Conservation (phyloP, 2,329 filamentous ascomycete species). For the Podosphaera xanthii region DNA sequence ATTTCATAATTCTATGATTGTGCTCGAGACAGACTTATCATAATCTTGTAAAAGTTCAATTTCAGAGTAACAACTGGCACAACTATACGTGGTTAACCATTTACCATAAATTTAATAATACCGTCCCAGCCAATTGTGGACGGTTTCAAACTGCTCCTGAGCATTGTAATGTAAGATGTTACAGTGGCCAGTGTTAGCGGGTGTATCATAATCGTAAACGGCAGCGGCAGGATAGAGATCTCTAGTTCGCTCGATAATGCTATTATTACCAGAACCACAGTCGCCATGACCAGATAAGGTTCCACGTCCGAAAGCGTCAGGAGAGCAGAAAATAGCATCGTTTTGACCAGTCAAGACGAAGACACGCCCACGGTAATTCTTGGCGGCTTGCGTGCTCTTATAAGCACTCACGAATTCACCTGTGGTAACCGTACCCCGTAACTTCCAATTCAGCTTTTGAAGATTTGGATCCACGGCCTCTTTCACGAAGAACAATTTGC, state of each 20-base stretch:
- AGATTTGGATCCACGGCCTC: not conserved
- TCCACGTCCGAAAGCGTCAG: not conserved
- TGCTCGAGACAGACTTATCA: too few relatives aligned
- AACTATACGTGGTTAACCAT: too few relatives aligned
- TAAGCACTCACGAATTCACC: not conserved
- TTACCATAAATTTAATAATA: not conserved
- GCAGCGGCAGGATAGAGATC: not conserved
- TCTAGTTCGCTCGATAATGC: not conserved
- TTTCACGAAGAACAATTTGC: not conserved
- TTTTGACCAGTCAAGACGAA: conserved; percentile 6
- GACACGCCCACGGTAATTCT: conserved; percentile 4
- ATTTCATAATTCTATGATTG: too few relatives aligned
- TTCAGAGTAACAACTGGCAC: too few relatives aligned
- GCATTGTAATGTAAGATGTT: conserved; percentile 3
- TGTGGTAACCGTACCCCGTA: not conserved
- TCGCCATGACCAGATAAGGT: not conserved
- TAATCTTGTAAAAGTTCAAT: too few relatives aligned
- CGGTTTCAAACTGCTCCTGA: not conserved
- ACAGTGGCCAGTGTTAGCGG: conserved; percentile 2
- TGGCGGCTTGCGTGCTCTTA: not conserved
- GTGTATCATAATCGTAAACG: not conserved
- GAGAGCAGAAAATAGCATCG: conserved; percentile 6
- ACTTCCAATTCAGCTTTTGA: not conserved
- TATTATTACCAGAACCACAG: not conserved
- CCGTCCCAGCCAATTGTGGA: conserved; percentile 2